Base-by-base conservation (phyloP, 129 eudicot species). In the Flaveria trinervia region DNA sequence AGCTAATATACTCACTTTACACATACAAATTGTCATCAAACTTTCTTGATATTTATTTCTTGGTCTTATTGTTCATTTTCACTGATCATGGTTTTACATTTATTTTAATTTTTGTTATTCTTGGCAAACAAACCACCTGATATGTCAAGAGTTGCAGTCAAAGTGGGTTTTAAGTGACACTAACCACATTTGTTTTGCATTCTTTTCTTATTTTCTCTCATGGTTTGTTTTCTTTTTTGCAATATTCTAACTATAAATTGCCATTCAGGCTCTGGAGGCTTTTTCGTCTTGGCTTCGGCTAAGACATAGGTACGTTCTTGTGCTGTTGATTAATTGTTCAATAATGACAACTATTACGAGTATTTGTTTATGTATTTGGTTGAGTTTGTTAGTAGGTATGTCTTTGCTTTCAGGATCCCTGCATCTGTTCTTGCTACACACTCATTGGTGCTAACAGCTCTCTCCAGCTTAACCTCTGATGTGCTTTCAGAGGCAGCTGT, bases 251-350 rank as follows among this genome's bases (percentile, higher is more conserved):
- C 50, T 28, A 71, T 83, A 49, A 72, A 45, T 59, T 45, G 16
- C 33, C 41, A 56, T 59, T 54, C 97, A 95, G 99, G 99, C 89
- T 73, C 90, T 95, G 44, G 99, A 95, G 89, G 99, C 97, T 65
- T 95, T 95, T 86, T 91, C 99, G 68, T 95, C 99, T 72, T 95
- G 99, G 97, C 88, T 95, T 74, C 97, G 99, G 69, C 84, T 95
- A 80, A 88, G 96, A 82, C 97, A 92, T 83, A 89, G 99, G 99
- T 95, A 79, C 57, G 54, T 41, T 55, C 45, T 11, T n/a, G 0
- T 12, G 28, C 55, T 59, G 9, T 2, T 17, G 71, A 36, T 39
- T n/a, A 16, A 14, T 16, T 39, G 28, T 25, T 62, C 22, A 22
- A 30, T 26, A 62, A 62, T 7, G 43, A 26, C 11, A 62, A 14